These are phyloP conservation scores for Pestalotiopsis sp. DNA, from an alignment of 2,329 filamentous ascomycete species.

Conservation along the genomic window DNA sequence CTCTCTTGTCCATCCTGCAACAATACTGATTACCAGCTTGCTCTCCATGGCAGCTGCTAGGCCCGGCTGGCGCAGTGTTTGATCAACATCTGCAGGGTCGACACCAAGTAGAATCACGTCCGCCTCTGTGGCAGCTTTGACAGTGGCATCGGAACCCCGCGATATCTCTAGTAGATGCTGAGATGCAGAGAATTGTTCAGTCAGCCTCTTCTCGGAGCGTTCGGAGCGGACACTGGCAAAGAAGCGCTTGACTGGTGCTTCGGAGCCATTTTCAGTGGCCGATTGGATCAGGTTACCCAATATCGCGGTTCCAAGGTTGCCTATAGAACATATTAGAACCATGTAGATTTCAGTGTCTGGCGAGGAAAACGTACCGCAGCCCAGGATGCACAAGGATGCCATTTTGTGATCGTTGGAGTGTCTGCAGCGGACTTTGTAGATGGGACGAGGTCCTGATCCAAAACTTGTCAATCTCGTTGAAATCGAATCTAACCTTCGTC, in stretches of 20 bases:
- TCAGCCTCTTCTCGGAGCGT: not conserved
- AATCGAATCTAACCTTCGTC: too few relatives aligned
- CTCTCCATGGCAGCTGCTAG: constrained; percentile 40
- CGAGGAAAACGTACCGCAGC: not conserved
- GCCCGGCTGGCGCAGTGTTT: constrained; percentile 38
- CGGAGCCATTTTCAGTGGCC: not conserved
- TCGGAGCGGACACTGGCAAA: constrained; percentile 10
- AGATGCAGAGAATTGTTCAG: not conserved
- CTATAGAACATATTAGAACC: not conserved
- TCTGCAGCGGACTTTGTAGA: not conserved
- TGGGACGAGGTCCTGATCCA: too few relatives aligned
- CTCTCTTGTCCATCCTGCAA: constrained; percentile 48
- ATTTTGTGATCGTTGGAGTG: not conserved
- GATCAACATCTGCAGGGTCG: constrained; percentile 46
- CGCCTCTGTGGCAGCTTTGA: constrained; percentile 36
- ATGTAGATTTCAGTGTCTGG: too few relatives aligned
- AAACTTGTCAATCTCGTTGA: too few relatives aligned
- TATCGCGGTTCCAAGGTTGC: constrained; percentile 10
- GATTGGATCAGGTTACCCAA: not conserved
- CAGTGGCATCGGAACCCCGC: constrained; percentile 31
- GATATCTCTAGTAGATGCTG: constrained; percentile 23
- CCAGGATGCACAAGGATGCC: constrained; percentile 2
- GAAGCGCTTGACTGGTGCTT: not conserved
- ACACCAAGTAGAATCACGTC: constrained; percentile 49
- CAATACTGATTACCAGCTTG: constrained; percentile 55